Conservation (phyloP, 1,284 basidiomycete genomes). For the Puccinia hordei region DNA sequence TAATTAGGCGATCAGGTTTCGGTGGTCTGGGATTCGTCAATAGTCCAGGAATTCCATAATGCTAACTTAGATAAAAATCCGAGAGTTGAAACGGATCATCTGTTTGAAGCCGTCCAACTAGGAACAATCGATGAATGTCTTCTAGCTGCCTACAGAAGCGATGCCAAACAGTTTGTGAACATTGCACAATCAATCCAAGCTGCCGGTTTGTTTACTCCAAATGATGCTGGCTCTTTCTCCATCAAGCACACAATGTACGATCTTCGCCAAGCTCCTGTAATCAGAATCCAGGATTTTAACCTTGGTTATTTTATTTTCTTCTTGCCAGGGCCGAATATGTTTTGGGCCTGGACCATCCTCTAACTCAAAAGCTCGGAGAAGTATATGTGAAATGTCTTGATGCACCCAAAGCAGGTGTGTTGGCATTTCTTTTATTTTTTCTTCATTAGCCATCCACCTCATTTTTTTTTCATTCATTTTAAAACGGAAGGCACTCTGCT, state of each 20-base stretch:
- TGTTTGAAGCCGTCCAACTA: conserved; percentile 17
- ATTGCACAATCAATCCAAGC: conserved; percentile 27
- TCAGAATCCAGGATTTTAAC: not conserved
- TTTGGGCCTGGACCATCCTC: conserved; percentile 13
- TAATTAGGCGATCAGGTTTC: conserved; percentile 33
- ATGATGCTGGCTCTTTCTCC: conserved; percentile 13
- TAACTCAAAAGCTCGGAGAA: conserved; percentile 28
- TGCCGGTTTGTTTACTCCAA: conserved; percentile 12
- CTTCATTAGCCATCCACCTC: not conserved
- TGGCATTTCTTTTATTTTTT: not conserved
- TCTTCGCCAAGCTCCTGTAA: not conserved
- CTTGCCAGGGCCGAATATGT: conserved; percentile 21
- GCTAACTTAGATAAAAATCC: not conserved
- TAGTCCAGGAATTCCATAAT: conserved; percentile 42
- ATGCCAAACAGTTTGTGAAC: conserved; percentile 28
- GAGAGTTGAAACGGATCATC: not conserved
- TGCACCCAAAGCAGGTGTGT: conserved; percentile 41
- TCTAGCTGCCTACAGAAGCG: not conserved
- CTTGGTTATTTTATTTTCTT: conserved; percentile 6
- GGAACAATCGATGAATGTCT: not conserved
- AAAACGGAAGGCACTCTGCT: not conserved
- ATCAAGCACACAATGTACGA: conserved; percentile 11
- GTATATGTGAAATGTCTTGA: conserved; percentile 46
- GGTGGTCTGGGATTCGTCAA: conserved; percentile 17
- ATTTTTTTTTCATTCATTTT: not conserved